Base-by-base conservation (phyloP, 164 flowering plant genomes). In the Magnolia kwangsiensis region DNA sequence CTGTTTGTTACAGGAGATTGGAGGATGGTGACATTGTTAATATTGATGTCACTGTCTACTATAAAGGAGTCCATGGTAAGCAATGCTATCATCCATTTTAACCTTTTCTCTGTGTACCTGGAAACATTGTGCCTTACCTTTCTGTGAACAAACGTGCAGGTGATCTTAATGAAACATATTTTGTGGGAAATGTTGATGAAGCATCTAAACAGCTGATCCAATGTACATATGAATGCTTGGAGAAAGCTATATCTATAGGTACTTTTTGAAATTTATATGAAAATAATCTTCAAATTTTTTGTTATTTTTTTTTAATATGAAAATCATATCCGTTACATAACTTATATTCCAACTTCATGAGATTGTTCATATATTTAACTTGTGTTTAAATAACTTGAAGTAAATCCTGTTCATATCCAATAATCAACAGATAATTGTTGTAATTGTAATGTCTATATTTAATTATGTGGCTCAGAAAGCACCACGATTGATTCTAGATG, bases 21-120 rank as follows among this genome's bases (percentile, higher is more conserved):
- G 97, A 96, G 81, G 99, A 96, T 84, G 99, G 99, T 71, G 98
- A 96, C 82, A 96, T 94, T 71, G 91, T 96, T 45, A 96, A 96
- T 86, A 88, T 96, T 63, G 99, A 94, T 83, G 94, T 96, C 59
- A 87, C 97, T 55, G 99, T 96, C 73, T 90, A 82, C 84, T 96
- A 94, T 78, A 92, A 94, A 81, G 99, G 98, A 75, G 93, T 90
- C 63, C 99, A 96, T 86, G 96, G 98, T 94, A 79, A 80, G 89
- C 10, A 51, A 59, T 21, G 13, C 31, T n/a, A 61, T 31, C n/a
- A 51, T 70, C 71, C 11, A 13, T 21, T 66, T 70, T 66, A 16
- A 7, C n/a, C 73, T 51, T 68, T 19, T 50, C 61, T 67, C 72
- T 50, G 24, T 45, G 61, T 67, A 11, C 50, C 7, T 16, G 27